These are phyloP conservation scores for Medicago ruthenica DNA, from an alignment of 306 rosid species.

Conservation along the genomic window DNA sequence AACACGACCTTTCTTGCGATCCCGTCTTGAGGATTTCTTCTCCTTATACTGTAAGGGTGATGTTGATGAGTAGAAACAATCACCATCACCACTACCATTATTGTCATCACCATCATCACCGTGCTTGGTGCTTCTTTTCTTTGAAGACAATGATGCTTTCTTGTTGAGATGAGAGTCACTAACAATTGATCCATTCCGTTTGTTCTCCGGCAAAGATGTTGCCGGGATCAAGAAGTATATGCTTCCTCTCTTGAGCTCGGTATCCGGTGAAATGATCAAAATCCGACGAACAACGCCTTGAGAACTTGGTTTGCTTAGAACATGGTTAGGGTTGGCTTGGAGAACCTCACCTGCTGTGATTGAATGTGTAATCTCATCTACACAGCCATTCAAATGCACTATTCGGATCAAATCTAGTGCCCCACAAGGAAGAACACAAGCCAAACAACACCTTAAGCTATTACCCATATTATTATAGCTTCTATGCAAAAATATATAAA, in stretches of 20 bases:
- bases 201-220: conserved; percentile 70
- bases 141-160: conserved; percentile 41
- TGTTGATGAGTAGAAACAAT: conserved; percentile 1
- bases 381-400: conserved; percentile 85
- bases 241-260: conserved; percentile 86
- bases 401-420: conserved; percentile 88
- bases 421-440: conserved; percentile 95
- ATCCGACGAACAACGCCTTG: conserved; percentile 79
- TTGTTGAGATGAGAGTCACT: neutral
- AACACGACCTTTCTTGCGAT: conserved; percentile 60
- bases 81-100: neutral
- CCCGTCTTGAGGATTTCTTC: conserved; percentile 62
- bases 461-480: conserved; percentile 66
- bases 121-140: conserved; percentile 38
- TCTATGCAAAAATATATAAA: conserved; percentile 33
- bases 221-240: conserved; percentile 89
- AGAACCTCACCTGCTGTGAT: conserved; percentile 82
- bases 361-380: conserved; percentile 74
- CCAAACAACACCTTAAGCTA: conserved; percentile 90
- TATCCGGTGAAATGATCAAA: conserved; percentile 77
- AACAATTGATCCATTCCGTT: conserved; percentile 17
- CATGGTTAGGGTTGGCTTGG: conserved; percentile 75
- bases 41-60: conserved; percentile 38
- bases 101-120: neutral
- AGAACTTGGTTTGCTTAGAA: conserved; percentile 80